Evolutionary conservation across 768 basidiomycete genomes (phyloP).

Genomic region (Porphyrellus cyaneotinctus): DNA sequence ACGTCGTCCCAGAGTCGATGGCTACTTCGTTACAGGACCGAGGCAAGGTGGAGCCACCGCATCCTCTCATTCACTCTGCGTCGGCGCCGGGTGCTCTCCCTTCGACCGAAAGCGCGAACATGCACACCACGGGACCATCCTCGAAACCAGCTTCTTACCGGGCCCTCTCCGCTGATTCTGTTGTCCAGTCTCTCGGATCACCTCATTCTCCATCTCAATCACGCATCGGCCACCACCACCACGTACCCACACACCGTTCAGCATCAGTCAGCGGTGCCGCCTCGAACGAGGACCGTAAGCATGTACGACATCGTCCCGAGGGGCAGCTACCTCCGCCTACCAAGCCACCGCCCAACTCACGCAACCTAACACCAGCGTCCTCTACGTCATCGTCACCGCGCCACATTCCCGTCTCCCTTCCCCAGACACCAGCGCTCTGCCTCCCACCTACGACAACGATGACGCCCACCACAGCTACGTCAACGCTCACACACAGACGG

Average conservation of each 20-base stretch:
- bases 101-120: conserved; percentile 12
- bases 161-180: conserved; percentile 26
- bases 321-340: conserved; percentile 13
- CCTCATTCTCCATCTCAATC: conserved; percentile 26
- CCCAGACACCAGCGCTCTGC: conserved; percentile 29
- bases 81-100: conserved; percentile 42
- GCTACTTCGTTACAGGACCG: conserved; percentile 25
- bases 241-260: conserved; percentile 13
- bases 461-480: conserved; percentile 39
- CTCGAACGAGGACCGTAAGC: conserved; percentile 23
- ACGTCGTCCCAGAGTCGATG: conserved; percentile 40
- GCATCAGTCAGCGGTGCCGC: conserved; percentile 11
- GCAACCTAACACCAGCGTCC: conserved; percentile 52
- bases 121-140: conserved; percentile 6
- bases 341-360: conserved; percentile 37
- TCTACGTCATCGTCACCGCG: conserved; percentile 58
- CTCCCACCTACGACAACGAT: conserved; percentile 35
- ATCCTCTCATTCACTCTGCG: conserved; percentile 35
- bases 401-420: conserved; percentile 31
- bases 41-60: conserved; percentile 14
- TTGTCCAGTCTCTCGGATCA: conserved; percentile 3
- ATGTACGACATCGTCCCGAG: conserved; percentile 16
- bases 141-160: conserved; percentile 26
- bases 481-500: conserved; percentile 33
- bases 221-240: conserved; percentile 10